Evolutionary conservation across 2,329 filamentous ascomycete genomes (phyloP), one percentile per base, ranked within the genome.

Genomic region (Neospermospora avenae): DNA sequence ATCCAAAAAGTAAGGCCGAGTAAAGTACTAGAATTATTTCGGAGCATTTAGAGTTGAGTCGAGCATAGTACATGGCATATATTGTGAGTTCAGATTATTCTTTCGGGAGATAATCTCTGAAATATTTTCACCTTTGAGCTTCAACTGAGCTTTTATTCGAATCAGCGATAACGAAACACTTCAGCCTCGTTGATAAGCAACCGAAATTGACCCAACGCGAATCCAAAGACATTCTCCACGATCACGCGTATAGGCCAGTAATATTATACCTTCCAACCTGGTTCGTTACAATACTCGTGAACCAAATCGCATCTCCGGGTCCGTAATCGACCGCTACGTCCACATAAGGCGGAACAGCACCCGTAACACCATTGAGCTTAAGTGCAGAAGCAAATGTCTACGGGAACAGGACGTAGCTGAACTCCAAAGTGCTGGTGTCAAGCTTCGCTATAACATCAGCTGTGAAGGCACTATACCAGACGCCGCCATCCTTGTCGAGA

Each of bases 201-300:
- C n/a, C n/a, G n/a, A n/a, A n/a, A n/a, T n/a, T n/a, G n/a, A n/a
- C n/a, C n/a, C n/a, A n/a, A n/a, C n/a, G n/a, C n/a, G n/a, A n/a
- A n/a, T n/a, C n/a, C n/a, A n/a, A n/a, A n/a, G n/a, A n/a, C n/a
- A n/a, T 35, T 35, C 6, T 35, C 8, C 16, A 39, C 11, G 1
- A 25, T 10, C 42, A 54, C 16, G 22, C 3, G 16, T 54, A 54
- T 18, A 41, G 20, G 1, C 51, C 51, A 13, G 34, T 25, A 18
- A 54, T 54, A 11, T 41, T 42, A 16, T 39, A 54, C 16, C 51
- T 41, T 11, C 51, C 51, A 31, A 54, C 51, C 51, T 42, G 51
- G 25, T 39, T 54, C 51, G 22, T 41, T 11, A 18, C 13, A 39
- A 53, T 20, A 53, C 49, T 53, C 11, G 49, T 53, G 24, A 53